Percentiles rank a stretch among this genome's conserved stretches.
phyloP scores from a whole-genome alignment of 352 stramenopile species.

The Phytophthora citricola region DNA sequence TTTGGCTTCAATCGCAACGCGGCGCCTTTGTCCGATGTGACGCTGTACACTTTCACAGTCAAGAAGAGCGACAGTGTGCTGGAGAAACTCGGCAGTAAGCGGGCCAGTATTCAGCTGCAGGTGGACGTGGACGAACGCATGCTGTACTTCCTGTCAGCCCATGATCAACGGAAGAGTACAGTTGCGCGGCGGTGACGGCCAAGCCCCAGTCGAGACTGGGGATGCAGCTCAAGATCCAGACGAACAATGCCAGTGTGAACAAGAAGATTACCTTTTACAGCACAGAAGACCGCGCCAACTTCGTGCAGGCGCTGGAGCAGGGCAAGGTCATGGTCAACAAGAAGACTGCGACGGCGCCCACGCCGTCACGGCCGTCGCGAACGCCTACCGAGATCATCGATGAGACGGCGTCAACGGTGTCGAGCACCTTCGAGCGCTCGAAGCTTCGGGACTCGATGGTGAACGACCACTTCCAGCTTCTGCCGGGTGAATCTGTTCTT shows the following conservation, averaged over 20 bases:
- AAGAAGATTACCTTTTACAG: slow-evolving; percentile 90
- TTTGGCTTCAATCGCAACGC: slow-evolving; percentile 74
- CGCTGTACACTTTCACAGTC: slow-evolving; percentile 87
- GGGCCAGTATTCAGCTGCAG: slow-evolving; percentile 82
- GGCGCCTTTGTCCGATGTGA: slow-evolving; percentile 65
- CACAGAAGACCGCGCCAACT: slow-evolving; percentile 82
- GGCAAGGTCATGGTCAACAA: slow-evolving; percentile 88
- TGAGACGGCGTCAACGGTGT: slow-evolving; percentile 40
- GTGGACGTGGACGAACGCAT: slow-evolving; percentile 86
- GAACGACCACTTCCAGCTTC: slow-evolving; percentile 60
- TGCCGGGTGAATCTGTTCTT: slow-evolving; percentile 75
- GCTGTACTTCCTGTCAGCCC: slow-evolving; percentile 82
- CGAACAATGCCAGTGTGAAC: slow-evolving; percentile 69
- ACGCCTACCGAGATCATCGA: slow-evolving; percentile 33
- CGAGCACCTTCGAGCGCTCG: slow-evolving; percentile 41
- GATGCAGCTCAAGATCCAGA: slow-evolving; percentile 90
- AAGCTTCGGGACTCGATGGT: slow-evolving; percentile 72
- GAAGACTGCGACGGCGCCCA: slow-evolving; percentile 23
- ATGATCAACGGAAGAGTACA: slow-evolving; percentile 85
- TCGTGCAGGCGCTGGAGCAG: slow-evolving; percentile 81
- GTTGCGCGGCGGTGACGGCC: slow-evolving; percentile 79
- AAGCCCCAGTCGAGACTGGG: slow-evolving; percentile 76
- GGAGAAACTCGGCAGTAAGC: slow-evolving; percentile 84
- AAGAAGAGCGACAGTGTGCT: slow-evolving; percentile 88
- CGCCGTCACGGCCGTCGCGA: slow-evolving; percentile 31